Evolutionary conservation across 345 rosid genomes (phyloP).

Genomic region (Ceriops zippeliana): DNA sequence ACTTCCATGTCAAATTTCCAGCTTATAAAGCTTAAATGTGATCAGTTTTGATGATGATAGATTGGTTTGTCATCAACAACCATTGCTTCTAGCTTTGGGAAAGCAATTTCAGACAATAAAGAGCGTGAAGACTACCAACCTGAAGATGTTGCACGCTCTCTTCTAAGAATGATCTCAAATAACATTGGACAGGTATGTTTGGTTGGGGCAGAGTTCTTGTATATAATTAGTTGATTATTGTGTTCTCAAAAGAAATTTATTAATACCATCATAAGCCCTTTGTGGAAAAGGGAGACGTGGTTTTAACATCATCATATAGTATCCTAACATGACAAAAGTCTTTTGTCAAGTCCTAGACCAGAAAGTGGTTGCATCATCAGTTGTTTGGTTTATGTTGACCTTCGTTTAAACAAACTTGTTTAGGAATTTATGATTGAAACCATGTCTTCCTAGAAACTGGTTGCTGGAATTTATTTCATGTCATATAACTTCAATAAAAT

Average conservation of each 20-base stretch:
- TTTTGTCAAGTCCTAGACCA: background rate
- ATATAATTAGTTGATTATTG: background rate
- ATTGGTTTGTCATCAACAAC: slow-evolving; percentile 70
- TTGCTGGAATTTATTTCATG: background rate
- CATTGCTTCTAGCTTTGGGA: slow-evolving; percentile 88
- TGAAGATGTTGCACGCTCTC: slow-evolving; percentile 74
- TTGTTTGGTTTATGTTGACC: background rate
- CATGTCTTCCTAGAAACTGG: background rate
- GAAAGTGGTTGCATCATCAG: no score
- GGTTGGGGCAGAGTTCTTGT: background rate
- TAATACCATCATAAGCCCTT: background rate
- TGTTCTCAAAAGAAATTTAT: background rate
- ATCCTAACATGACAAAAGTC: background rate
- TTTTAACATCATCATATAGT: background rate
- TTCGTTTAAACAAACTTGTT: background rate
- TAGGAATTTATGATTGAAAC: background rate
- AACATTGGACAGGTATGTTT: slow-evolving; percentile 73
- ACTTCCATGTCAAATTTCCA: slow-evolving; percentile 5
- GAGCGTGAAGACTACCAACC: slow-evolving; percentile 69
- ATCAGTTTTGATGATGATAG: slow-evolving; percentile 33
- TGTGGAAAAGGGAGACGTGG: background rate
- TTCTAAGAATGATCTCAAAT: slow-evolving; percentile 79
- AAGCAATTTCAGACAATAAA: slow-evolving; percentile 62
- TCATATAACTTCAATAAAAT: background rate
- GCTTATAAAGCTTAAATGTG: slow-evolving; percentile 9